These are phyloP conservation scores for Fusarium caatingaense DNA, from an alignment of 2,329 filamentous ascomycete species.

Conservation along the genomic window DNA sequence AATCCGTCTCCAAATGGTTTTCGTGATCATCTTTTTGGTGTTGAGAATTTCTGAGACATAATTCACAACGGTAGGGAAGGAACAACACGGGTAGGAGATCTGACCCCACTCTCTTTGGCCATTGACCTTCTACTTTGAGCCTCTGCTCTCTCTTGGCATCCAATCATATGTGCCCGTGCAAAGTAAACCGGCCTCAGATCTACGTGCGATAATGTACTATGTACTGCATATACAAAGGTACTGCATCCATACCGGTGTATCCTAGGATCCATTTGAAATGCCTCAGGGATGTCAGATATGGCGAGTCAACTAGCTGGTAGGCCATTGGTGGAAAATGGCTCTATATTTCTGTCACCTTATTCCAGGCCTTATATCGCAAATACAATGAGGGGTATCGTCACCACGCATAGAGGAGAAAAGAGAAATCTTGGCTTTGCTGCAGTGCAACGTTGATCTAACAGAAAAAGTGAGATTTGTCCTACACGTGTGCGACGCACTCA, in stretches of 20 bases:
- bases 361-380: not conserved
- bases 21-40: not conserved
- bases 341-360: not conserved
- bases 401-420: constrained; percentile 24
- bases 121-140: not conserved
- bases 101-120: not conserved
- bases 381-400: constrained; percentile 6
- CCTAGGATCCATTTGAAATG: not conserved
- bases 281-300: not conserved
- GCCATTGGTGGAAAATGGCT: not conserved
- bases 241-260: not conserved
- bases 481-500: constrained; percentile 18
- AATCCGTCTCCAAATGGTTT: too few species aligned
- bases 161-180: not conserved
- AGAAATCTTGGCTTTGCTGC: constrained; percentile 23
- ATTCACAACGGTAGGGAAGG: not conserved
- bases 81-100: not conserved
- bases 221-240: not conserved
- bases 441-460: constrained; percentile 7
- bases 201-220: not conserved
- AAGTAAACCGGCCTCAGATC: not conserved
- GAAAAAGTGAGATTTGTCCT: constrained; percentile 3
- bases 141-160: not conserved
- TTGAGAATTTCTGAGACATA: not conserved
- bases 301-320: not conserved